Evolutionary conservation across 768 basidiomycete genomes (phyloP).

Genomic region (Calocybe cyanea): DNA sequence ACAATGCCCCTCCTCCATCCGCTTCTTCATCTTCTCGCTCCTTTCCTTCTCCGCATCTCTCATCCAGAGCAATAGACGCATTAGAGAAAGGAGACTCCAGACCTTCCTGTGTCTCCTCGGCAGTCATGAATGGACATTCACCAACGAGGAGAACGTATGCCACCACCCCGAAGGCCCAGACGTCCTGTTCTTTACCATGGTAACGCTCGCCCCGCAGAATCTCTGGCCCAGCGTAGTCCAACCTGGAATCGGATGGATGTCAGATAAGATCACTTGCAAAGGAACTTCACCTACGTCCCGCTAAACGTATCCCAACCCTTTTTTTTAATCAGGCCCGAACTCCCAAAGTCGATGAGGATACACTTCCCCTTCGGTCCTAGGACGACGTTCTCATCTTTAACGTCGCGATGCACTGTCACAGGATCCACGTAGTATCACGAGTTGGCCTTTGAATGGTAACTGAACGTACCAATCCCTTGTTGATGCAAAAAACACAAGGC

Average conservation of each 20-base stretch:
- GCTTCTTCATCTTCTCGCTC: constrained; percentile 69
- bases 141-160: constrained; percentile 91
- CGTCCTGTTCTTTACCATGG: constrained; percentile 94
- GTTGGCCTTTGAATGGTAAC: not conserved
- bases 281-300: constrained; percentile 67
- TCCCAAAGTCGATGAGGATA: constrained; percentile 96
- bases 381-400: constrained; percentile 97
- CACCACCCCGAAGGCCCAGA: constrained; percentile 98
- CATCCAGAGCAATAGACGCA: constrained; percentile 73
- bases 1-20: constrained; percentile 82
- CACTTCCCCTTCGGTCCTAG: constrained; percentile 77
- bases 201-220: constrained; percentile 94
- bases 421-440: constrained; percentile 7
- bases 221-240: constrained; percentile 96
- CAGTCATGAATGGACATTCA: constrained; percentile 89
- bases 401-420: constrained; percentile 82
- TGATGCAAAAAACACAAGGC: constrained; percentile 85
- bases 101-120: constrained; percentile 87
- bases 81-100: constrained; percentile 71
- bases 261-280: constrained; percentile 1
- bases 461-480: constrained; percentile 77
- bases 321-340: constrained; percentile 81
- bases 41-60: constrained; percentile 73
- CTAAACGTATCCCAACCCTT: constrained; percentile 90
- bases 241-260: constrained; percentile 34